Conservation (phyloP, 2,329 filamentous ascomycete species). For the Tothia fuscella region DNA sequence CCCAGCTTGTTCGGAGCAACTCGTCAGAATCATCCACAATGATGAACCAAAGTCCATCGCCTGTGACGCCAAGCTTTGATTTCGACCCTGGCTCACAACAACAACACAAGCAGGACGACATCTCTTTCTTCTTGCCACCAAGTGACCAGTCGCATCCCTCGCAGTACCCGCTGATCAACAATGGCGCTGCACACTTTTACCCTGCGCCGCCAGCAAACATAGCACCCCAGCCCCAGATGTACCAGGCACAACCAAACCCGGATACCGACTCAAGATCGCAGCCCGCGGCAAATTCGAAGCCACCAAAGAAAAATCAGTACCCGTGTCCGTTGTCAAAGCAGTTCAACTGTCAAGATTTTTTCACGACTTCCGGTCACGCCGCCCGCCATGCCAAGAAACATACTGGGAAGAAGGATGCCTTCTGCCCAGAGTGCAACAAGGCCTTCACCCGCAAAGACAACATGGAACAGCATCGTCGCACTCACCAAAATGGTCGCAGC, state of each 20-base stretch:
- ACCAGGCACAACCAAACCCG: conserved; percentile 2
- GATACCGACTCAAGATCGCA: not conserved
- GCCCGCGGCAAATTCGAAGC: not conserved
- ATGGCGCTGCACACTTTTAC: not conserved
- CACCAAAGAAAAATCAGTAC: conserved; percentile 9
- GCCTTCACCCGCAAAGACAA: conserved; percentile 75
- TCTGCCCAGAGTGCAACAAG: conserved; percentile 60
- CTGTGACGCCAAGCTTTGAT: conserved; percentile 32
- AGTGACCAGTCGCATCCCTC: not conserved
- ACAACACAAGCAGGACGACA: not conserved
- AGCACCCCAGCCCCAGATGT: conserved; percentile 7
- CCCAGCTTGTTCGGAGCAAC: conserved; percentile 33
- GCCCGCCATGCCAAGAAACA: conserved; percentile 77
- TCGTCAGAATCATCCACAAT: conserved; percentile 34
- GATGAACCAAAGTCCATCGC: conserved; percentile 33
- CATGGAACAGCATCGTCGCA: conserved; percentile 77
- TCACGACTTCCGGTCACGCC: conserved; percentile 77
- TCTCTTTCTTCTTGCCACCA: conserved; percentile 4
- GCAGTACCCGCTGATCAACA: not conserved
- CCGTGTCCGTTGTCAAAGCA: conserved; percentile 62
- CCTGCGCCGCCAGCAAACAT: conserved; percentile 9
- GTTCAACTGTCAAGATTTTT: conserved; percentile 64
- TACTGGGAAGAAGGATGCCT: conserved; percentile 66
- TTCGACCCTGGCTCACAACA: conserved; percentile 12
- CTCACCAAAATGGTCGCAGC: conserved; percentile 48